Base-by-base conservation (phyloP, 371 early-diverging fungal genomes). In the Apophysomyces sp. region DNA sequence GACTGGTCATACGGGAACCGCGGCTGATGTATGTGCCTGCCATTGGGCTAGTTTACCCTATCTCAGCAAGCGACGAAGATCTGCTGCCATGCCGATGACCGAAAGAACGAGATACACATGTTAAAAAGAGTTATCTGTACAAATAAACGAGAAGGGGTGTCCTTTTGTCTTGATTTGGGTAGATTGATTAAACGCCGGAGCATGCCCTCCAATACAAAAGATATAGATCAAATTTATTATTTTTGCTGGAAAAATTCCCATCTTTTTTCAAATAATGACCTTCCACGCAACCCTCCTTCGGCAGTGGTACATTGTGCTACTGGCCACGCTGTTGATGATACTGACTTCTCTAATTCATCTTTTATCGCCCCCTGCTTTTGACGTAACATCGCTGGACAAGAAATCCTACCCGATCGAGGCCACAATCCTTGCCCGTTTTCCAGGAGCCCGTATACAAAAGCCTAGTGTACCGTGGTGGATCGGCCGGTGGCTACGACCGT, bases 1-100 rank as follows among this genome's bases (percentile, higher is more conserved):
- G 57, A 24, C 34, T 77, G 7, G 51, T 71, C 26, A 62, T 72
- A 12, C 66, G 62, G 27, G 32, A 67, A 3, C 74, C 77, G 1
- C 36, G 27, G 31, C 15, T 52, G 6, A 32, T 55, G 13, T 61
- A 31, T 31, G 58, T 74, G 0, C 32, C 34, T 37, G 71, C 71
- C 24, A 44, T 44, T 44, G 49, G 49, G 21, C 21, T 9, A 18
- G 11, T 9, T 44, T 21, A 44, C 24, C 49, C 49, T 44, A 44
- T 44, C 49, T 2, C 49, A 7, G 9, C 21, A n/a, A 18, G 49
- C 49, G 49, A 44, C 21, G 49, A 44, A 8, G 49, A 44, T 21
- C 24, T 44, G 27, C 21, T 44, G 49, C 49, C 49, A 44, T 44
- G 49, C 21, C 49, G 49, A 21, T 44, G 49, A 44, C 37, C 11